Percentiles rank a stretch among this genome's conserved stretches.
phyloP scores from a whole-genome alignment of 1,284 basidiomycete species.

The Puccinia novopanici region DNA sequence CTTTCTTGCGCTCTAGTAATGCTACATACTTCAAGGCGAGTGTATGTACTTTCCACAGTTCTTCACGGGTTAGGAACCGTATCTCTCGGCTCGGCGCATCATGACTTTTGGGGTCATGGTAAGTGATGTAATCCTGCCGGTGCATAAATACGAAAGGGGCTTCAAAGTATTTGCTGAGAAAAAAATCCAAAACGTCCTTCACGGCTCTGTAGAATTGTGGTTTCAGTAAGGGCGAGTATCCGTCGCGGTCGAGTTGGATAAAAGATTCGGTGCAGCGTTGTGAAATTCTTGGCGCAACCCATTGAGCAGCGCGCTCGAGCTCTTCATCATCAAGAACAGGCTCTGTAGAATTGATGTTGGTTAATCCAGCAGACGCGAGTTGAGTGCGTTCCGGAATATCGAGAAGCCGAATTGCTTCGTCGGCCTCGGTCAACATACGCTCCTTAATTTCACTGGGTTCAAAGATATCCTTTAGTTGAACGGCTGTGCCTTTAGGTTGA shows the following conservation, averaged over 20 bases:
- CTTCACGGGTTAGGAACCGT: constrained; percentile 73
- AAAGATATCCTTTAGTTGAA: constrained; percentile 71
- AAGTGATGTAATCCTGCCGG: constrained; percentile 83
- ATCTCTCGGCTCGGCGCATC: constrained; percentile 59
- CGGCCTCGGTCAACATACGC: constrained; percentile 87
- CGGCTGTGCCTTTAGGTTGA: constrained; percentile 19
- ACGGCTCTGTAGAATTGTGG: constrained; percentile 77
- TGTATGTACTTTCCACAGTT: constrained; percentile 82
- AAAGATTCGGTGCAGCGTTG: constrained; percentile 65
- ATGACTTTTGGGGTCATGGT: constrained; percentile 62
- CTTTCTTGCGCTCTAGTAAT: constrained; percentile 71
- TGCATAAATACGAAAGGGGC: constrained; percentile 94
- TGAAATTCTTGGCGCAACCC: constrained; percentile 86
- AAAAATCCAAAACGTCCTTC: constrained; percentile 74
- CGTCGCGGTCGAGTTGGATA: constrained; percentile 62
- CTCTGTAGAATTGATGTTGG: constrained; percentile 67
- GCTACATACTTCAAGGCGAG: constrained; percentile 85
- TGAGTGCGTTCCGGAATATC: constrained; percentile 98
- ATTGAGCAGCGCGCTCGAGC: constrained; percentile 78
- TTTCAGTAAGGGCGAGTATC: constrained; percentile 67
- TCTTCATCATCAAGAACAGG: constrained; percentile 69
- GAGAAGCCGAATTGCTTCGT: constrained; percentile 79
- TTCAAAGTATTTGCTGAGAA: constrained; percentile 84
- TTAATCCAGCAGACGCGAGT: constrained; percentile 80
- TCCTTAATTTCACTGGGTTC: constrained; percentile 95